Base-by-base conservation (phyloP, 2,329 filamentous ascomycete genomes). In the Neonectria punicea region DNA sequence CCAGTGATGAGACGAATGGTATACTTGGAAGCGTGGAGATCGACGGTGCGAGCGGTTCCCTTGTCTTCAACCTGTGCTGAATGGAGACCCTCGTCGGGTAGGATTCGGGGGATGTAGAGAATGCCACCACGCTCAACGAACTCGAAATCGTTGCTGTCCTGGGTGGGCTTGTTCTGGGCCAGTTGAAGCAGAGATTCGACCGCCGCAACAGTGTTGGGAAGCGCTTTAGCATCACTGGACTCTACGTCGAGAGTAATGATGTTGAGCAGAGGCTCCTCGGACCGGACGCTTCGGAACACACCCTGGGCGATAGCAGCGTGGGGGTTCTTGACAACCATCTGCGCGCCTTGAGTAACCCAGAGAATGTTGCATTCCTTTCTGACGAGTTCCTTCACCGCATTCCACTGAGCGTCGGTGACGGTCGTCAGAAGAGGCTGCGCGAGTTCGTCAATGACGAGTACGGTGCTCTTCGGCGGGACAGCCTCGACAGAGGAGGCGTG, bases 311-410 rank as follows among this genome's bases (percentile, higher is more conserved):
- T 32, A 4, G 63, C 43, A 34, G 34, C 20, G 11, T 53, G 22
- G 4, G 63, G 63, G 11, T 58, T 43, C n/a, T 55, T 63, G 20
- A 63, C 58, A 22, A 14, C 28, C 43, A 58, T 47, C 16, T 66
- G 63, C 14, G 63, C 53, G n/a, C 63, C 63, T 25, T 57, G 43
- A 16, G 63, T 66, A 2, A 66, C 60, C 63, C 63, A 66, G 8
- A 66, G 58, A 18, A 66, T 30, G 50, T 49, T 58, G 28, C 54
- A 62, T 20, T 61, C 63, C 18, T 53, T 53, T 25, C 58, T 53
- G 28, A 66, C 49, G 16, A 66, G 49, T 18, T 53, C 41, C 30
- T 63, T 58, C 10, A 63, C 28, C 1, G 30, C 25, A 7, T 18
- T 41, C 61, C 61, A 63, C 36, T 63, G 54, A n/a, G 20, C 4